Evolutionary conservation across 257 asterid genomes (phyloP).

Genomic region (Ocimum tenuiflorum): DNA sequence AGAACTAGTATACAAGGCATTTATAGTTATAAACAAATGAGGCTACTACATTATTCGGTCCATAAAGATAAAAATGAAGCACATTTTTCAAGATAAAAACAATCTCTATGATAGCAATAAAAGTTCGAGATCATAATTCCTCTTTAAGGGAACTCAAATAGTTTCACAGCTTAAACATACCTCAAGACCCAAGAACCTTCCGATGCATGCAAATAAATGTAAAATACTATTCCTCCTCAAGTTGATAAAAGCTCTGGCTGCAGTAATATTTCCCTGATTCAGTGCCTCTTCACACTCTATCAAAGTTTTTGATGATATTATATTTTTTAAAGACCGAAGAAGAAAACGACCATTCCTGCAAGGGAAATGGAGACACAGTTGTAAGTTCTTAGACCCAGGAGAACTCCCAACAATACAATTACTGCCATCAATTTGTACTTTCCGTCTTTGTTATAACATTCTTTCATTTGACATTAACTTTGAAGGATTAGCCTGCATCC

Average conservation of each 20-base stretch:
- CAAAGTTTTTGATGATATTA: conserved; percentile 55
- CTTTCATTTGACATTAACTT: background rate
- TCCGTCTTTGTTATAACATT: conserved; percentile 9
- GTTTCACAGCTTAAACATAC: conserved; percentile 31
- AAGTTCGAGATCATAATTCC: conserved; percentile 14
- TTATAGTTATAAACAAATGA: background rate
- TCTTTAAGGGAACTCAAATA: conserved; percentile 12
- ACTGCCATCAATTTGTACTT: background rate
- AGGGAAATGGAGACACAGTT: conserved; percentile 21
- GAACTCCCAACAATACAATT: conserved; percentile 1
- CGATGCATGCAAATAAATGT: conserved; percentile 86
- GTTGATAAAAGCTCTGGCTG: conserved; percentile 68
- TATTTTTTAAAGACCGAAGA: conserved; percentile 74
- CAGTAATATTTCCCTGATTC: conserved; percentile 77
- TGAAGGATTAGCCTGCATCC: conserved; percentile 10
- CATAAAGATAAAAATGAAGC: background rate
- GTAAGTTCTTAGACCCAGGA: conserved; percentile 8
- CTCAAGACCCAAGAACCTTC: conserved; percentile 94
- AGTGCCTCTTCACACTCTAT: conserved; percentile 85
- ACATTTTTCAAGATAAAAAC: background rate
- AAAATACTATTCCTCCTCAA: conserved; percentile 77
- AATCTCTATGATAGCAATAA: conserved; percentile 4
- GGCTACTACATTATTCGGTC: background rate
- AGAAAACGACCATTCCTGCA: conserved; percentile 89
- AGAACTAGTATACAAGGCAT: conserved; percentile 6